Conservation (phyloP, 2,329 filamentous ascomycete species). For the Colletotrichum sp. region DNA sequence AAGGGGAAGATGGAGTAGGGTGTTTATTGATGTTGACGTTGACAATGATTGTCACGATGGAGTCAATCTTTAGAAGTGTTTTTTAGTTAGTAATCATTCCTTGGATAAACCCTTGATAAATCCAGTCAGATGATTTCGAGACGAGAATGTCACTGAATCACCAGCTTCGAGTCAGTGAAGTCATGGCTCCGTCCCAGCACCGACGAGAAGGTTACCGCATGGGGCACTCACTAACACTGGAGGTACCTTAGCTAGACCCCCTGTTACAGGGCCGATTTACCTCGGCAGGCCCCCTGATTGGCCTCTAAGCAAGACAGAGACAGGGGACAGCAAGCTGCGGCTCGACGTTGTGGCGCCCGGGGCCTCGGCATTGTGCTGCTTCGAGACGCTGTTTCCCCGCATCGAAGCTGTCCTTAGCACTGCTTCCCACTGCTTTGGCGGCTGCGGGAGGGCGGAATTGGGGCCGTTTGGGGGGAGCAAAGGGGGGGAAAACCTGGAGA, state of each 20-base stretch:
- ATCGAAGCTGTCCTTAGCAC: neutral
- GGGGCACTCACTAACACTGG: neutral
- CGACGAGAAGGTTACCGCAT: constrained; percentile 17
- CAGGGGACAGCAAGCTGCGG: neutral
- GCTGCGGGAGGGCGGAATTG: constrained; percentile 3
- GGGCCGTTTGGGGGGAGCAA: neutral
- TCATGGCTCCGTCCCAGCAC: neutral
- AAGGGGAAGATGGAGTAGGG: neutral
- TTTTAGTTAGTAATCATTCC: neutral
- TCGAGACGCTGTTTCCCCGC: constrained; percentile 8
- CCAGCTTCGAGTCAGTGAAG: neutral
- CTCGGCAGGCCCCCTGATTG: constrained; percentile 17
- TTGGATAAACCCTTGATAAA: too few species aligned
- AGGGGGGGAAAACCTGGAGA: constrained; percentile 15
- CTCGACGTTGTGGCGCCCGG: neutral
- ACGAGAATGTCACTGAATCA: neutral
- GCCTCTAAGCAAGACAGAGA: neutral
- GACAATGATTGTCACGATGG: neutral
- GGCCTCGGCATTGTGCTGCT: constrained; percentile 13
- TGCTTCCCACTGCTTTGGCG: neutral
- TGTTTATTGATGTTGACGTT: neutral
- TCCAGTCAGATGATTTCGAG: neutral
- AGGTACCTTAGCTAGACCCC: neutral
- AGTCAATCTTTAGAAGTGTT: neutral
- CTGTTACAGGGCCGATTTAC: neutral